Conservation (phyloP, 305 asterid genomes). For the Ilex paraguariensis region DNA sequence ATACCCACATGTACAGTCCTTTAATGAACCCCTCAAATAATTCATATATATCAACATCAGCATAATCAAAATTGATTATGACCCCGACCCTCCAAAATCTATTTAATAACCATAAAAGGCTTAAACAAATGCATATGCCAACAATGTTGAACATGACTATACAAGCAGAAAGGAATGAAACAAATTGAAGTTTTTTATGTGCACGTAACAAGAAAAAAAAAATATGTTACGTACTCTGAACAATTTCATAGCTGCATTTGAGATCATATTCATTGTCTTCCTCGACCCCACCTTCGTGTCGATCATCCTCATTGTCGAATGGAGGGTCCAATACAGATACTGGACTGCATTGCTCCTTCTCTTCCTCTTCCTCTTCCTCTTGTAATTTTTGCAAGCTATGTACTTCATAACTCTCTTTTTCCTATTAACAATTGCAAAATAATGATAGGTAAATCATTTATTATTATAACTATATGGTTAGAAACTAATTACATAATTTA, state of each 20-base stretch:
- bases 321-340: slow-evolving; percentile 77
- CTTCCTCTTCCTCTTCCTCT: slow-evolving; percentile 44
- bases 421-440: slow-evolving; percentile 22
- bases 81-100: too few relatives aligned
- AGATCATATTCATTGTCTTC: slow-evolving; percentile 27
- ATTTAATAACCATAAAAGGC: not conserved
- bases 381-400: slow-evolving; percentile 9
- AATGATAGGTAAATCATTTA: not conserved
- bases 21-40: too few relatives aligned
- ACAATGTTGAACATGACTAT: too few relatives aligned
- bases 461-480: not conserved
- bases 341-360: slow-evolving; percentile 80
- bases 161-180: too few relatives aligned
- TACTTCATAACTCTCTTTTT: slow-evolving; percentile 27
- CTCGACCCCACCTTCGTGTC: slow-evolving; percentile 14
- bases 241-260: slow-evolving; percentile 58
- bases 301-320: slow-evolving; percentile 49
- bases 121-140: not conserved
- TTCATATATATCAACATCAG: too few relatives aligned
- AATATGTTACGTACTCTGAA: slow-evolving; percentile 55
- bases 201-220: too few relatives aligned
- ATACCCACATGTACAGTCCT: too few relatives aligned
- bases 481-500: not conserved
- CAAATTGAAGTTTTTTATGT: too few relatives aligned
- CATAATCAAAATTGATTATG: too few relatives aligned